These are phyloP conservation scores for Colletotrichum lindemuthianum DNA, from an alignment of 2,329 filamentous ascomycete genomes.

Conservation along the genomic window DNA sequence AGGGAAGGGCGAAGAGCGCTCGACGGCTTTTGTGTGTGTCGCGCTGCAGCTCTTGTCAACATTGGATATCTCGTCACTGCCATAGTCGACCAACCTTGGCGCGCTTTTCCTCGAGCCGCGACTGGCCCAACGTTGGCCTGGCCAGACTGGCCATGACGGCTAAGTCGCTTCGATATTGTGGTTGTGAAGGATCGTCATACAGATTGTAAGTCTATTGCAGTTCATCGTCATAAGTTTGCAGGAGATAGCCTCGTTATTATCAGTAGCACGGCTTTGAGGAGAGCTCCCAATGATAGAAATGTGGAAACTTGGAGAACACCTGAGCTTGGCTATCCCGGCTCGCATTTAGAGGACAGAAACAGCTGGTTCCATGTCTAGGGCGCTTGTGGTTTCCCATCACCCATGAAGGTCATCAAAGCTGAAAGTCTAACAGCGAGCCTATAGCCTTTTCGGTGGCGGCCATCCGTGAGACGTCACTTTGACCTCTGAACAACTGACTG, in stretches of 20 bases:
- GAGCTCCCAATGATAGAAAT: neutral
- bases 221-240: no score
- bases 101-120: conserved; percentile 15
- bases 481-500: conserved; percentile 1
- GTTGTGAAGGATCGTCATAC: neutral
- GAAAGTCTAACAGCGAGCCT: neutral
- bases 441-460: conserved; percentile 9
- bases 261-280: neutral
- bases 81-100: neutral
- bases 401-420: conserved; percentile 4
- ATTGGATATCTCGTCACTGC: no score
- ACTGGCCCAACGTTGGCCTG: conserved; percentile 4
- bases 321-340: conserved; percentile 1
- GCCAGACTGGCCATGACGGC: conserved; percentile 26
- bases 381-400: neutral
- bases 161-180: conserved; percentile 3
- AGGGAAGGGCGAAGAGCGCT: neutral
- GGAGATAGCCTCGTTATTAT: conserved; percentile 2
- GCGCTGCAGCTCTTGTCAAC: neutral
- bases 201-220: neutral
- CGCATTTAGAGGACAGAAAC: neutral
- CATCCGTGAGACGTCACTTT: conserved; percentile 25
- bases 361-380: conserved; percentile 7
- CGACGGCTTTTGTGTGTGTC: conserved; percentile 4
- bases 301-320: conserved; percentile 15